A percentile compares a stretch with the other conserved stretches of the same genome.
These are phyloP conservation scores for Endoconidiophora polonica DNA, from an alignment of 2,329 filamentous ascomycete species.

Conservation along the genomic window DNA sequence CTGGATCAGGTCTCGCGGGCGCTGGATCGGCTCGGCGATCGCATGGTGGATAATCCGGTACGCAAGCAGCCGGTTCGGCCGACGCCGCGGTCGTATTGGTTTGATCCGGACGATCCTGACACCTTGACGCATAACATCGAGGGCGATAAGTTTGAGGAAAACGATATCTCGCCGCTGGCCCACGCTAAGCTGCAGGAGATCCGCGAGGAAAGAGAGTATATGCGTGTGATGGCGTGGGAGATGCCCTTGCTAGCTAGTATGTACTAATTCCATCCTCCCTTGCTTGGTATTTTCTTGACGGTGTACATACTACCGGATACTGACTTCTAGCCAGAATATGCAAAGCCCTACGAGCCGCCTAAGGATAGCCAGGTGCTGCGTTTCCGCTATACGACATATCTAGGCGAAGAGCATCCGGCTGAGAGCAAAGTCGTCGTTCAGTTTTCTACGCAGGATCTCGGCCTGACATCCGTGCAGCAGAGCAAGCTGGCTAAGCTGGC, in stretches of 20 bases:
- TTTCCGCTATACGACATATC: constrained; percentile 93
- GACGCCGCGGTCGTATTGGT: constrained; percentile 30
- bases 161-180: constrained; percentile 69
- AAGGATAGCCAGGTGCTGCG: constrained; percentile 54
- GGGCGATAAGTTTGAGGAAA: constrained; percentile 51
- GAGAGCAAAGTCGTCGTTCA: constrained; percentile 89
- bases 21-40: constrained; percentile 14
- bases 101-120: constrained; percentile 31
- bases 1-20: constrained; percentile 8
- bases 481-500: constrained; percentile 76
- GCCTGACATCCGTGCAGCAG: constrained; percentile 49
- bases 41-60: constrained; percentile 13
- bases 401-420: constrained; percentile 85
- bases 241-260: constrained; percentile 79
- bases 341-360: constrained; percentile 64
- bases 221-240: constrained; percentile 80
- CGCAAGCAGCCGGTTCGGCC: constrained; percentile 16
- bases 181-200: constrained; percentile 81
- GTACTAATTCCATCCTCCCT: constrained; percentile 21
- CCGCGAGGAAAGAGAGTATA: constrained; percentile 76
- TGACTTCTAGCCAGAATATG: constrained; percentile 43
- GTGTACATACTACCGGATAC: neutral
- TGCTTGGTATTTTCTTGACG: neutral
- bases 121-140: constrained; percentile 35
- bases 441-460: constrained; percentile 60